These are phyloP conservation scores for Panellus pusillus DNA, from an alignment of 768 basidiomycete genomes.

Conservation along the genomic window DNA sequence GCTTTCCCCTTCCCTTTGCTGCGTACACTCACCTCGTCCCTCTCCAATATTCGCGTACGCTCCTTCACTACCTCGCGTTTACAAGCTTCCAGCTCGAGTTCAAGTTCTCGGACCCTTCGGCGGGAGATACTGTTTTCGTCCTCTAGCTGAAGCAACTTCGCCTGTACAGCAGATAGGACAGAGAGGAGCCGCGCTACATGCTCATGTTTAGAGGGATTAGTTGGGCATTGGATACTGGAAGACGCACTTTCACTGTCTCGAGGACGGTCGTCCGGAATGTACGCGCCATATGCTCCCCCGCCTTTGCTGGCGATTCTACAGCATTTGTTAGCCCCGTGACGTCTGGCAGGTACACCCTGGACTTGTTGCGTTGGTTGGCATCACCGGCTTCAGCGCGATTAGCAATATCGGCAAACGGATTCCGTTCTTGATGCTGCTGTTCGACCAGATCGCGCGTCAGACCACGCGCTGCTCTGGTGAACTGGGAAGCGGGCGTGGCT, in stretches of 20 bases:
- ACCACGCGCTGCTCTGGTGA: conserved; percentile 59
- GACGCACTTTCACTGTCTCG: conserved; percentile 66
- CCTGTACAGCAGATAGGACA: conserved; percentile 63
- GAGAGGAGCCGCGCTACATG: conserved; percentile 57
- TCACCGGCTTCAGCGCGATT: conserved; percentile 28
- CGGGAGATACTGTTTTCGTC: conserved; percentile 81
- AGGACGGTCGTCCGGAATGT: conserved; percentile 45
- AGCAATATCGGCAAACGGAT: conserved; percentile 39
- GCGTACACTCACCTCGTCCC: conserved; percentile 45
- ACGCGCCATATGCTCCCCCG: conserved; percentile 50
- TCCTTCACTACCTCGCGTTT: conserved; percentile 76
- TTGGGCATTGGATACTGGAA: background rate
- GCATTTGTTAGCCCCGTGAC: conserved; percentile 83
- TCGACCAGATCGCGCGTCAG: conserved; percentile 55
- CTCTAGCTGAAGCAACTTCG: conserved; percentile 71
- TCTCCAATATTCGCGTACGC: conserved; percentile 61
- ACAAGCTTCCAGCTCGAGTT: conserved; percentile 81
- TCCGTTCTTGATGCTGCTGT: conserved; percentile 32
- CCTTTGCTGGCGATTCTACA: conserved; percentile 70
- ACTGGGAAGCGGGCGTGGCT: conserved; percentile 50
- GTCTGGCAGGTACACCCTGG: conserved; percentile 64
- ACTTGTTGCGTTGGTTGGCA: conserved; percentile 29
- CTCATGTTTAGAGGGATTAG: background rate
- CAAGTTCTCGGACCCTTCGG: conserved; percentile 81
- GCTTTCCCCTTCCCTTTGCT: conserved; percentile 42